Base-by-base conservation (phyloP, 2,329 filamentous ascomycete genomes). In the Cryphonectria radicalis region DNA sequence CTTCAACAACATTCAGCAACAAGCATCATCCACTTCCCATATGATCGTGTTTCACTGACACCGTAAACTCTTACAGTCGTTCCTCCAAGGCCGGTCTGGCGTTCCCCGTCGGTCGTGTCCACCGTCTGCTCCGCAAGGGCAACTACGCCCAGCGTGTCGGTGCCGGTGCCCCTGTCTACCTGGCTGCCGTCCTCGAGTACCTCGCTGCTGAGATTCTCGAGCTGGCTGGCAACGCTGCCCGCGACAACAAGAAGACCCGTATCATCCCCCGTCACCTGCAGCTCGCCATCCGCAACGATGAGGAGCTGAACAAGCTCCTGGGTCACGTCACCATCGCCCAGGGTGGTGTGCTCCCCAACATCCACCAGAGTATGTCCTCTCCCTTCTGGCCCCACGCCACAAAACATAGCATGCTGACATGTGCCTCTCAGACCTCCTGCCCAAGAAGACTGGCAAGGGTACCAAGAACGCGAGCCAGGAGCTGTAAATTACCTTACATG, bases 201-300 rank as follows among this genome's bases (percentile, higher is more conserved):
- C 92, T 99, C 73, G 95, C 96, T 78, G 96, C 96, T 77, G 96
- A 99, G 88, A 98, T 99, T 79, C 94, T 99, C 81, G 96, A 99
- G 87, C 87, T 99, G 86, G 96, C 96, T 83, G 96, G 96, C 79
- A 99, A 99, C 85, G 96, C 96, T 80, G 96, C 96, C 75, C 95
- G 96, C 79, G 96, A 99, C 88, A 98, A 98, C 92, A 99, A 99
- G 93, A 98, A 98, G 93, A 99, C 95, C 76, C 95, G 96, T 92
- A 99, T 99, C 87, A 99, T 98, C 74, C 96, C 96, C 76, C 94
- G 96, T 85, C 96, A 99, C 86, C 91, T 99, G 64, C 96, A 99
- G 88, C 94, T 99, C 78, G 96, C 96, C 85, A 99, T 99, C 88
- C 92, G 96, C 81, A 98, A 98, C 87, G 95, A 98, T 84, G 95